These are phyloP conservation scores for Hirsutella rhossiliensis DNA, from an alignment of 2,329 filamentous ascomycete species.

Conservation along the genomic window DNA sequence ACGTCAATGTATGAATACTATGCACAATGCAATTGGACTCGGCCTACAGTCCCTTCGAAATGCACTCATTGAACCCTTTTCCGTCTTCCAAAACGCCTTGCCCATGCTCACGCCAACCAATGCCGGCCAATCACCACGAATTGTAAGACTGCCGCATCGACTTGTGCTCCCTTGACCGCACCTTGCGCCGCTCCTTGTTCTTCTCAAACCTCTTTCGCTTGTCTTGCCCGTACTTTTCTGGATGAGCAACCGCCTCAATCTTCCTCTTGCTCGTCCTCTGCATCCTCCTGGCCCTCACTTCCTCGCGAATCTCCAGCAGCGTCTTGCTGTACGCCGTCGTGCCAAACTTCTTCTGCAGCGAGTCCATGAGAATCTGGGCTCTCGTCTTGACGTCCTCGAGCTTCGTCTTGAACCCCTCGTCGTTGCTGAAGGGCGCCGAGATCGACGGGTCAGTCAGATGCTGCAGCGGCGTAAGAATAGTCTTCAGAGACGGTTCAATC, in stretches of 20 bases:
- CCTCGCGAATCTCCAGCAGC: conserved; percentile 60
- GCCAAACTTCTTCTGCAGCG: conserved; percentile 76
- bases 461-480: conserved; percentile 51
- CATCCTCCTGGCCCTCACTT: conserved; percentile 59
- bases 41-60: background rate
- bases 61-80: background rate
- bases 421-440: conserved; percentile 56
- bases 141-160: conserved; percentile 61
- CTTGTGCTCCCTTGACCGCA: conserved; percentile 61
- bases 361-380: conserved; percentile 66
- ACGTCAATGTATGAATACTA: background rate
- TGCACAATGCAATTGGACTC: background rate
- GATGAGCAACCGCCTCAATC: conserved; percentile 74
- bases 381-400: conserved; percentile 62
- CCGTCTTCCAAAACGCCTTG: conserved; percentile 11
- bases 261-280: conserved; percentile 73
- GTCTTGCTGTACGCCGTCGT: conserved; percentile 66
- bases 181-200: conserved; percentile 75
- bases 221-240: conserved; percentile 63
- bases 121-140: conserved; percentile 16
- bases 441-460: conserved; percentile 76
- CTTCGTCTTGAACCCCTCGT: conserved; percentile 54
- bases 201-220: conserved; percentile 78
- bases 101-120: conserved; percentile 5
- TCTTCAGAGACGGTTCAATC: conserved; percentile 50